Conservation (phyloP, 805 yeast genomes). For the Yarrowia deformans region DNA sequence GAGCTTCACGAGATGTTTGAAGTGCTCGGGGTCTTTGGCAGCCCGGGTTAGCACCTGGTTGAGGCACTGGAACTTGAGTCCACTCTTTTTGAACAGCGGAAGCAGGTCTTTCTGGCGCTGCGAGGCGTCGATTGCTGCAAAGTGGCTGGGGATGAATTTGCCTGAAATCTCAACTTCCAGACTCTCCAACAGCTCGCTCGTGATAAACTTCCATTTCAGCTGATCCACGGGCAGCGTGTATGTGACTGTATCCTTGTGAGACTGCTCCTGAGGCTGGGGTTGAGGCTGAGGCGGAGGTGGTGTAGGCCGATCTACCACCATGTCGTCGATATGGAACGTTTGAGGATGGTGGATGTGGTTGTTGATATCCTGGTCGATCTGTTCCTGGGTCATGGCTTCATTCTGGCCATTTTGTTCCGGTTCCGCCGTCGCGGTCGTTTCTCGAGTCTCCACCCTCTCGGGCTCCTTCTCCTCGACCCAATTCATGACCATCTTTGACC, state of each 20-base stretch:
- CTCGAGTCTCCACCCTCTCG: background rate
- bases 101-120: background rate
- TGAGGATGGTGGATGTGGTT: conserved; percentile 23
- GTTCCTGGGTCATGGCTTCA: background rate
- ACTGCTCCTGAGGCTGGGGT: background rate
- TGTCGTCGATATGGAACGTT: conserved; percentile 27
- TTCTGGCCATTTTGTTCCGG: background rate
- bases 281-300: background rate
- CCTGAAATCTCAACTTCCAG: background rate
- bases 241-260: background rate
- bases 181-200: background rate
- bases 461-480: conserved; percentile 13
- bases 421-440: background rate
- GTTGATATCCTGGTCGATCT: conserved; percentile 7
- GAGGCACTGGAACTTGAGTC: background rate
- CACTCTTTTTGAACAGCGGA: conserved; percentile 20
- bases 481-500: background rate
- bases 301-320: conserved; percentile 5
- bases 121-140: background rate
- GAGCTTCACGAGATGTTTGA: conserved; percentile 4
- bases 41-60: background rate
- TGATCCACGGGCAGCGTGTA: background rate
- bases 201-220: conserved; percentile 18
- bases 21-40: background rate
- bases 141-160: background rate